Conservation (phyloP, 768 basidiomycete species). For the Xerocomus spinulosus region DNA sequence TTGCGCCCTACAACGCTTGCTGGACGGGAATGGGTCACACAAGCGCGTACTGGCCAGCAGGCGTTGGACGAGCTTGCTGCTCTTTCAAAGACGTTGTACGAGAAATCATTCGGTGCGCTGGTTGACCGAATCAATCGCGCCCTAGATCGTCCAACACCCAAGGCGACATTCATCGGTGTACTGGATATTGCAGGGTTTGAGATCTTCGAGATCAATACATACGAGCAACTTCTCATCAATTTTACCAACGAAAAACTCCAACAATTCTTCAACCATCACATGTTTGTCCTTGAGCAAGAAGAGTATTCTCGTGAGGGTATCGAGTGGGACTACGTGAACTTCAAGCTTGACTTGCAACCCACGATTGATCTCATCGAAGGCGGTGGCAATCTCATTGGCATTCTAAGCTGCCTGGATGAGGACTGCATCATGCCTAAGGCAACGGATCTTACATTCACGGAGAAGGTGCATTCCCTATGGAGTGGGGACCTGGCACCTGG, state of each 20-base stretch:
- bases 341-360: constrained; percentile 94
- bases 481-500: constrained; percentile 34
- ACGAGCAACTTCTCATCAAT: constrained; percentile 98
- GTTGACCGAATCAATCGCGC: constrained; percentile 95
- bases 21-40: constrained; percentile 95
- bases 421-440: constrained; percentile 99
- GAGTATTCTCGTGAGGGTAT: constrained; percentile 96
- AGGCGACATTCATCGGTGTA: constrained; percentile 94
- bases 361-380: constrained; percentile 98
- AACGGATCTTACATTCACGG: constrained; percentile 89
- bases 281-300: constrained; percentile 99
- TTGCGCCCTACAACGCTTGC: constrained; percentile 88
- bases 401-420: constrained; percentile 91
- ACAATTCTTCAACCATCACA: constrained; percentile 98
- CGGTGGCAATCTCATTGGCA: constrained; percentile 65
- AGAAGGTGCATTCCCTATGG: constrained; percentile 87
- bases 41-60: constrained; percentile 86
- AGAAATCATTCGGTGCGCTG: constrained; percentile 90
- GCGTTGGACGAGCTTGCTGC: constrained; percentile 89
- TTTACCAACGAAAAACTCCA: constrained; percentile 98
- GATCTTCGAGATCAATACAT: constrained; percentile 90
- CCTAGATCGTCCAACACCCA: constrained; percentile 86
- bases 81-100: constrained; percentile 92
- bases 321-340: constrained; percentile 97
- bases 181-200: constrained; percentile 99